Percentiles rank a stretch among this genome's conserved stretches.
Conservation (phyloP, 192 early-diverging fungal species). For the Coemansia sp. region DNA sequence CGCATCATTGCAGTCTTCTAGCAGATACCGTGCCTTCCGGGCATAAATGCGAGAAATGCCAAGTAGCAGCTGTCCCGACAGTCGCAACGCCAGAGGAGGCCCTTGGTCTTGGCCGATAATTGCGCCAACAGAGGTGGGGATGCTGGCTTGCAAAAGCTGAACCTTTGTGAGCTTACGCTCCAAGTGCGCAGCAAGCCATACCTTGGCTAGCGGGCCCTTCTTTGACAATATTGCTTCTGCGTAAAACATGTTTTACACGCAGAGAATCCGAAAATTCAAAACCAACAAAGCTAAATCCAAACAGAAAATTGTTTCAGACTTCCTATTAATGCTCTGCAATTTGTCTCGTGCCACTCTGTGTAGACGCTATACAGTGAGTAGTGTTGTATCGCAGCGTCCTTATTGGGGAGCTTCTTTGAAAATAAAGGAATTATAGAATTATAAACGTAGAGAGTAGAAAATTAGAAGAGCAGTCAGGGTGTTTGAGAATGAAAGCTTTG, state of each 20-base stretch:
- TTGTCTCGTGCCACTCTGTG: too few species aligned
- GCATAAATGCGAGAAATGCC: conserved; percentile 96
- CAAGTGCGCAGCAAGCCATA: conserved; percentile 98
- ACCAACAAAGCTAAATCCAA: neutral
- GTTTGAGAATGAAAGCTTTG: neutral
- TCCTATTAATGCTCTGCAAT: neutral
- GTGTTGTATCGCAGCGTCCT: too few species aligned
- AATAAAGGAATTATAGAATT: neutral
- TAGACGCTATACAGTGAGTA: too few species aligned
- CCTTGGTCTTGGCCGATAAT: conserved; percentile 76
- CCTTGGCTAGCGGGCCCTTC: conserved; percentile 89
- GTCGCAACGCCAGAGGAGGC: conserved; percentile 87
- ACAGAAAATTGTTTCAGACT: neutral
- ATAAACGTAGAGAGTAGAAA: neutral
- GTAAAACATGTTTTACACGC: conserved; percentile 62
- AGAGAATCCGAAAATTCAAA: neutral
- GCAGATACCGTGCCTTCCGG: conserved; percentile 91
- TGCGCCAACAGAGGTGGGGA: conserved; percentile 81
- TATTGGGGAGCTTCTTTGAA: neutral
- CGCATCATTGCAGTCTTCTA: conserved; percentile 98
- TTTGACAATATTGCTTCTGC: conserved; percentile 78
- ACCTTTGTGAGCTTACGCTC: conserved; percentile 95
- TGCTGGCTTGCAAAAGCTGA: conserved; percentile 93
- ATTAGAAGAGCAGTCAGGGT: neutral
- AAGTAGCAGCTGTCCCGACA: conserved; percentile 94